Percentiles rank a stretch among this genome's conserved stretches.
phyloP scores from a whole-genome alignment of 352 stramenopile species.

The Pythium phragmitis region DNA sequence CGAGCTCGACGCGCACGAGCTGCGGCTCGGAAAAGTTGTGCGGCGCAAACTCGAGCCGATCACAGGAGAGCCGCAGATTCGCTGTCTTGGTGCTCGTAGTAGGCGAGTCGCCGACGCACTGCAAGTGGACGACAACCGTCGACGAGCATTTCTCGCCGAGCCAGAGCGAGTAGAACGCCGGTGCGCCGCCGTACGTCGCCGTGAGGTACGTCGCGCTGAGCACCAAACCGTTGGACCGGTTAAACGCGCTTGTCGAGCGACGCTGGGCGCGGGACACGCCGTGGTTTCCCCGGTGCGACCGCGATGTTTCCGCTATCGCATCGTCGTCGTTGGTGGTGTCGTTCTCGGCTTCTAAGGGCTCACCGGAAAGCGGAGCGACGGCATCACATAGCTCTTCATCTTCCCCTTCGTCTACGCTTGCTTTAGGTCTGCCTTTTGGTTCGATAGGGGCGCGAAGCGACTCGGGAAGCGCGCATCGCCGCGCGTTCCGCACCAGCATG shows the following conservation, averaged over 20 bases:
- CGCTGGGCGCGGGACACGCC: neutral
- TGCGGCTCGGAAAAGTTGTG: slow-evolving; percentile 55
- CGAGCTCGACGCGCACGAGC: slow-evolving; percentile 57
- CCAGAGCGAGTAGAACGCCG: slow-evolving; percentile 59
- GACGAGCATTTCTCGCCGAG: slow-evolving; percentile 58
- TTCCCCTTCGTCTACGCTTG: neutral
- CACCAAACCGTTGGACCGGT: slow-evolving; percentile 28
- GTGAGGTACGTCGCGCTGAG: slow-evolving; percentile 55
- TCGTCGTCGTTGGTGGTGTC: slow-evolving; percentile 2
- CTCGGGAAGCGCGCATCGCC: neutral
- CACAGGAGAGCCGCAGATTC: slow-evolving; percentile 49
- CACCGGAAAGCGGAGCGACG: slow-evolving; percentile 4
- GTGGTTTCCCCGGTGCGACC: neutral
- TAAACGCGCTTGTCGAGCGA: slow-evolving; percentile 24
- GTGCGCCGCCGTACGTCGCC: slow-evolving; percentile 51
- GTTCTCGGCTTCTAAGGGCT: slow-evolving; percentile 1
- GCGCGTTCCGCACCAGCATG: slow-evolving; percentile 9
- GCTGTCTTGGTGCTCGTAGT: neutral
- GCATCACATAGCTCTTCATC: slow-evolving; percentile 3
- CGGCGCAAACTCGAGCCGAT: slow-evolving; percentile 72
- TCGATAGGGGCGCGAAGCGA: neutral
- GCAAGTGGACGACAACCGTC: slow-evolving; percentile 66
- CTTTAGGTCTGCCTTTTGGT: neutral
- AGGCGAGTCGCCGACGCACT: slow-evolving; percentile 44
- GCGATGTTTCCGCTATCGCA: neutral